A percentile compares a stretch with the other conserved stretches of the same genome.
Evolutionary conservation across 371 early-diverging fungal species (phyloP).

Genomic region (Lichtheimia ornata): DNA sequence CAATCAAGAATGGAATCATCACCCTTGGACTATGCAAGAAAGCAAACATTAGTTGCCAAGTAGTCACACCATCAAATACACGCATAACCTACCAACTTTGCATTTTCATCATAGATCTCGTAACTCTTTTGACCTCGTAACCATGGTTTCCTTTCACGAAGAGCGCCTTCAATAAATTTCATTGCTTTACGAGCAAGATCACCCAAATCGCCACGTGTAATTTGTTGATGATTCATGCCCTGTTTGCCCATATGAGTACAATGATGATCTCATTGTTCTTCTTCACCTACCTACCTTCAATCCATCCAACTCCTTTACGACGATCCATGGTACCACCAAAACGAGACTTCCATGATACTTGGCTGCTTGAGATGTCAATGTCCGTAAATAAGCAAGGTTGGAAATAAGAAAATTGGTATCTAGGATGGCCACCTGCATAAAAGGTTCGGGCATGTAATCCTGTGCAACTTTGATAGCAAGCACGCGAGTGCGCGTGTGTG

Average conservation of each 20-base stretch:
- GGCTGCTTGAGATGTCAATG: slow-evolving; percentile 24
- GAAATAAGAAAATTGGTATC: slow-evolving; percentile 49
- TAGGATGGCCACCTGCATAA: slow-evolving; percentile 25
- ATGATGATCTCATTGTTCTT: too few relatives aligned
- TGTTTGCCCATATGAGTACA: too few relatives aligned
- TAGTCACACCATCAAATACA: neutral
- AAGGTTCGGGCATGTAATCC: neutral
- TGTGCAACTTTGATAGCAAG: too few relatives aligned
- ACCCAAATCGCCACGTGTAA: slow-evolving; percentile 5
- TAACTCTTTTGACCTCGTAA: slow-evolving; percentile 34
- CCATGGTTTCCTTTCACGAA: slow-evolving; percentile 15
- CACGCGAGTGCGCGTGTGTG: too few relatives aligned
- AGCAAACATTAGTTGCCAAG: neutral
- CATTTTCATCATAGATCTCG: slow-evolving; percentile 20
- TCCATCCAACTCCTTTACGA: slow-evolving; percentile 39
- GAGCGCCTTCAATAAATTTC: slow-evolving; percentile 27
- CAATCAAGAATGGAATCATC: slow-evolving; percentile 47
- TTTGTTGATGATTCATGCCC: neutral
- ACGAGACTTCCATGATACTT: slow-evolving; percentile 23
- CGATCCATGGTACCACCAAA: slow-evolving; percentile 42
- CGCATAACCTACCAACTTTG: slow-evolving; percentile 12
- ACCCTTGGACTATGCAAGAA: slow-evolving; percentile 15
- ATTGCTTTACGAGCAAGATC: slow-evolving; percentile 35
- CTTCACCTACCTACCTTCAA: slow-evolving; percentile 45
- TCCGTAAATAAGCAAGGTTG: slow-evolving; percentile 29